Evolutionary conservation across 306 rosid species (phyloP).

Genomic region (Boehmeria nivea): DNA sequence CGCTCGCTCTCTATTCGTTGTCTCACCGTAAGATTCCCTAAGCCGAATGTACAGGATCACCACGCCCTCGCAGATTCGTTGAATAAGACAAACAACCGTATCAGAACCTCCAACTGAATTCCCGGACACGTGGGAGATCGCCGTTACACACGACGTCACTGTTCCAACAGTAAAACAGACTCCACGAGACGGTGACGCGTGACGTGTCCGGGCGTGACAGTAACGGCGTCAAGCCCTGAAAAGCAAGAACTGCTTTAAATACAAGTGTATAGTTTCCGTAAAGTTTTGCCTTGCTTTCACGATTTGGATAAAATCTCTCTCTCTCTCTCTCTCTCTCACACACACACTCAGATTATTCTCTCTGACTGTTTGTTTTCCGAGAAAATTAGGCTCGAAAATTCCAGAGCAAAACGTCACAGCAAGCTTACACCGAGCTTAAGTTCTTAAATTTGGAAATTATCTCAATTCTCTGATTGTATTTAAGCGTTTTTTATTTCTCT

Average conservation of each 20-base stretch:
- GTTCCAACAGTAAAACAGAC: background rate
- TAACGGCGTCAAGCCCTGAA: background rate
- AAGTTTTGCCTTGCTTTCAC: background rate
- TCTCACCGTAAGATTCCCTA: background rate
- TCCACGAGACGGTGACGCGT: no score
- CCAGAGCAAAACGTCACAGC: no score
- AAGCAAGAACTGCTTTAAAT: background rate
- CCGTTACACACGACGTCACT: background rate
- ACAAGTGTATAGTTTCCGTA: background rate
- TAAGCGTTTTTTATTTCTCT: background rate
- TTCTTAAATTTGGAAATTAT: no score
- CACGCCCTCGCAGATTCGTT: background rate
- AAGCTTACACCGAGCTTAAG: no score
- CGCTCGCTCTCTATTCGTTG: background rate
- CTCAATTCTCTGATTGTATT: no score
- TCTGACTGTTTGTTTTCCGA: no score
- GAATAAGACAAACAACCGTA: slow-evolving; percentile 1
- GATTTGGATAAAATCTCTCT: background rate
- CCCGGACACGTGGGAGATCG: background rate
- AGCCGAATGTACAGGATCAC: background rate
- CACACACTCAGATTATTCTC: no score
- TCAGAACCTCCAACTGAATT: background rate
- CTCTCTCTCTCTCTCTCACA: no score
- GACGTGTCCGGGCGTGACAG: background rate
- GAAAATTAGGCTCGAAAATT: no score